Evolutionary conservation across 805 yeast species (phyloP), one percentile per base, ranked within the genome.

Genomic region (Monosporozyma yasuniensis): DNA sequence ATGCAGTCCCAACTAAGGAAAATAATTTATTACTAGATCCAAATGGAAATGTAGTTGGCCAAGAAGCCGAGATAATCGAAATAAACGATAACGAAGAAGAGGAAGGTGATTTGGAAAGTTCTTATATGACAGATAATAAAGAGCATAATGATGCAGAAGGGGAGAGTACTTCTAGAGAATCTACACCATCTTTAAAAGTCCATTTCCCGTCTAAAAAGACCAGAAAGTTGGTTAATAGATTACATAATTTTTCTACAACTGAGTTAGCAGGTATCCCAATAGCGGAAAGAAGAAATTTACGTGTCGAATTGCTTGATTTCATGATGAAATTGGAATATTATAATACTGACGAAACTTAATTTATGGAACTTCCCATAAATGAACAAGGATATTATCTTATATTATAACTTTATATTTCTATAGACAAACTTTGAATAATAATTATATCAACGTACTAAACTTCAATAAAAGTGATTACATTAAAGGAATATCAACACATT

Each of bases 291-390:
- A 54, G 58, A 41, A 55, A 53, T 27, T 30, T 62, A 27, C 52
- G 65, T 19, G 53, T 59, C 23, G 64, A 59, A 39, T 21, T 62
- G 34, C 39, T 56, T 18, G 60, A 58, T 44, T 60, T 62, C 27
- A 51, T 62, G 52, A 51, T 59, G 58, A 58, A 56, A 42, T 49
- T 62, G 27, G 64, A 59, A 35, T 52, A 54, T 30, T 50, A 52
- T 22, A 46, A 47, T n/a, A 30, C 28, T 5, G 47, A 41, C 14
- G 47, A 48, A 18, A 22, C 14, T 4, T 39, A 21, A 39, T 39
- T 9, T 21, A 37, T 6, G 2, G 41, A 37, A 5, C 11, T 4
- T 28, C 32, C 12, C 9, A 4, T 9, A 4, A 11, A 4, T 28
- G 32, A 7, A 9, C 32, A 28, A 10, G 9, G 32, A 14, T 14